Percentiles rank a stretch among this genome's conserved stretches.
These are phyloP conservation scores for Lyophyllum decastes DNA, from an alignment of 768 basidiomycete species.

Conservation along the genomic window DNA sequence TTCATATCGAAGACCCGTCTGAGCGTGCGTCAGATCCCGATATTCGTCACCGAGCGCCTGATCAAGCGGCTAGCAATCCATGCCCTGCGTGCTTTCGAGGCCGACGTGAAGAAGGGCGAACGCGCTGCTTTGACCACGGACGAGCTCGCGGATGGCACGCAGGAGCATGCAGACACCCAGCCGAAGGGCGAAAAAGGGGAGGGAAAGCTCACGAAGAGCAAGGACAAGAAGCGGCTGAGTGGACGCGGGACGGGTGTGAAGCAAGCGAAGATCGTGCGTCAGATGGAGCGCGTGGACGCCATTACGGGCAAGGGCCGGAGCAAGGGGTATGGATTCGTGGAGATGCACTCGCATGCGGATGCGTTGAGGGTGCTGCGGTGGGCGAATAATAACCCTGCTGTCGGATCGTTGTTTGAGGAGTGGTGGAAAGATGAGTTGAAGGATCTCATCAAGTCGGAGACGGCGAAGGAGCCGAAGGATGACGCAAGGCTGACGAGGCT, in stretches of 20 bases:
- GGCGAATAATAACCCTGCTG: constrained; percentile 86
- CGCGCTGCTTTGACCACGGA: constrained; percentile 69
- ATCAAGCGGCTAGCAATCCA: constrained; percentile 87
- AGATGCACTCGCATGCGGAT: constrained; percentile 85
- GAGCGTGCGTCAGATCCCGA: constrained; percentile 89
- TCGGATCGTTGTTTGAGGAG: constrained; percentile 61
- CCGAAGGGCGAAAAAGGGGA: constrained; percentile 55
- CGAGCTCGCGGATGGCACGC: constrained; percentile 58
- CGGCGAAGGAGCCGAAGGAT: constrained; percentile 42
- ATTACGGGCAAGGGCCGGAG: constrained; percentile 85
- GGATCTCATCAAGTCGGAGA: constrained; percentile 59
- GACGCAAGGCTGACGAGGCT: constrained; percentile 56
- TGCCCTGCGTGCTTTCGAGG: constrained; percentile 76
- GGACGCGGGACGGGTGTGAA: constrained; percentile 55
- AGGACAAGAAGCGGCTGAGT: constrained; percentile 25
- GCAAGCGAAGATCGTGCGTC: constrained; percentile 92
- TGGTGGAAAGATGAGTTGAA: constrained; percentile 87
- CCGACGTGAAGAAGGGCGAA: constrained; percentile 65
- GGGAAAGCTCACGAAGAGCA: constrained; percentile 23
- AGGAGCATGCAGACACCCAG: constrained; percentile 27
- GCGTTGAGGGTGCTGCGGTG: constrained; percentile 89
- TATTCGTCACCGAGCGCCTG: constrained; percentile 86
- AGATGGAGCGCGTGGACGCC: constrained; percentile 85
- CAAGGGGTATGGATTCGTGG: constrained; percentile 95
- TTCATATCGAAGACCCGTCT: constrained; percentile 95